Conservation (phyloP, 768 basidiomycete species). For the Kwoniella mangroviensis region DNA sequence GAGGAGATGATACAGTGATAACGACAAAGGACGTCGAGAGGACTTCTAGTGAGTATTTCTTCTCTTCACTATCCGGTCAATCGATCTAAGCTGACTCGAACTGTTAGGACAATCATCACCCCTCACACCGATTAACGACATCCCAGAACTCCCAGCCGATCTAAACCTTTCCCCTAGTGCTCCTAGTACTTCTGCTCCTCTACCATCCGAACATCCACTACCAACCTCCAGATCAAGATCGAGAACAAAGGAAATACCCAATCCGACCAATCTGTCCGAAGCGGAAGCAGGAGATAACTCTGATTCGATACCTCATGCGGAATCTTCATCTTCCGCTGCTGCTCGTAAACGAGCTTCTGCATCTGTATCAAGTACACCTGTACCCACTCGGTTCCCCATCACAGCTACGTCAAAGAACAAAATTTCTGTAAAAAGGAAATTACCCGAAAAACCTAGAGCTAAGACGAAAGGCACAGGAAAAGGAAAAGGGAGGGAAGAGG, state of each 20-base stretch:
- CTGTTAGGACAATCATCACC: conserved; percentile 34
- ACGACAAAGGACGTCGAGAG: conserved; percentile 6
- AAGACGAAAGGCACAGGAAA: not conserved
- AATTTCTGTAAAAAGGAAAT: not conserved
- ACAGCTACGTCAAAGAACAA: not conserved
- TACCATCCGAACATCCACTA: not conserved
- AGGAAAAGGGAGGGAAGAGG: conserved; percentile 7
- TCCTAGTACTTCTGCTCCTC: not conserved
- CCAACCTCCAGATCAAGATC: not conserved
- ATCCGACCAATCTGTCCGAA: not conserved
- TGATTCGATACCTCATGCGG: conserved; percentile 19
- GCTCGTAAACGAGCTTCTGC: conserved; percentile 7
- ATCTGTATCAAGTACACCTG: conserved; percentile 4
- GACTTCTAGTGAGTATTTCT: conserved; percentile 16
- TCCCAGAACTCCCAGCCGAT: conserved; percentile 12
- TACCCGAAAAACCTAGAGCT: not conserved
- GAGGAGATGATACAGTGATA: not conserved
- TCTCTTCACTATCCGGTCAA: not conserved
- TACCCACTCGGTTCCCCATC: not conserved
- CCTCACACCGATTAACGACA: conserved; percentile 29
- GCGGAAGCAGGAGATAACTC: not conserved
- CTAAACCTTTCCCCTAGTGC: not conserved
- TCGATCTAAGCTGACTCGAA: not conserved
- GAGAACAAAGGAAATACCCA: not conserved
- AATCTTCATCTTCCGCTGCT: conserved; percentile 25